A percentile compares a stretch with the other conserved stretches of the same genome.
phyloP scores from a whole-genome alignment of 305 asterid genomes.

The Striga hermonthica region DNA sequence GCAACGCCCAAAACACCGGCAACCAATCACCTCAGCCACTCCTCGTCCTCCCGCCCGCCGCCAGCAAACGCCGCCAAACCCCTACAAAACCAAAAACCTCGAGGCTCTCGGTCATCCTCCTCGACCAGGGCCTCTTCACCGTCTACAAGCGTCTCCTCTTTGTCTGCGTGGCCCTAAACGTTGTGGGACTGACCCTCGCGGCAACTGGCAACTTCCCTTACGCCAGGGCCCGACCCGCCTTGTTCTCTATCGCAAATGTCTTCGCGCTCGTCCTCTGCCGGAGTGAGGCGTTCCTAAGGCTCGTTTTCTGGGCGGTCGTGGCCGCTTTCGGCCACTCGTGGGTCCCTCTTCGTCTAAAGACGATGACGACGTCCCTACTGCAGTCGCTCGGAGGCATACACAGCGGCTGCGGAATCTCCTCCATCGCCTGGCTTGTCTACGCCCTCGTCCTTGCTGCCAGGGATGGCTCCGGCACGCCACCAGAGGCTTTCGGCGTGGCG shows the following conservation, averaged over 20 bases:
- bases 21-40: constrained; percentile 18
- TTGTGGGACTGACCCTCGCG: constrained; percentile 47
- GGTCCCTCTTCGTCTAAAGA: constrained; percentile 53
- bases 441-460: constrained; percentile 46
- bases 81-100: constrained; percentile 24
- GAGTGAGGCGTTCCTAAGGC: constrained; percentile 58
- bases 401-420: constrained; percentile 64
- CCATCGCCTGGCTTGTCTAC: constrained; percentile 60
- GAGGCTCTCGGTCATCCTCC: constrained; percentile 57
- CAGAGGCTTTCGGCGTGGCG: constrained; percentile 44
- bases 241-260: constrained; percentile 59
- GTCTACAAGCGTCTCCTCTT: constrained; percentile 60
- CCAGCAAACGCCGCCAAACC: background rate
- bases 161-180: constrained; percentile 43
- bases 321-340: constrained; percentile 48
- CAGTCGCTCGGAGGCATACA: constrained; percentile 73
- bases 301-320: constrained; percentile 61
- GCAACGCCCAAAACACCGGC: constrained; percentile 27
- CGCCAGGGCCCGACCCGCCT: constrained; percentile 42
- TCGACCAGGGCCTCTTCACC: constrained; percentile 76
- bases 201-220: constrained; percentile 46
- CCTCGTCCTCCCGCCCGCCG: constrained; percentile 27
- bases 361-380: constrained; percentile 45
- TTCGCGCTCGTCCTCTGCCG: constrained; percentile 58
- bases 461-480: constrained; percentile 43